Conservation (phyloP, 2,329 filamentous ascomycete species). For the Penicillium capsulatum region DNA sequence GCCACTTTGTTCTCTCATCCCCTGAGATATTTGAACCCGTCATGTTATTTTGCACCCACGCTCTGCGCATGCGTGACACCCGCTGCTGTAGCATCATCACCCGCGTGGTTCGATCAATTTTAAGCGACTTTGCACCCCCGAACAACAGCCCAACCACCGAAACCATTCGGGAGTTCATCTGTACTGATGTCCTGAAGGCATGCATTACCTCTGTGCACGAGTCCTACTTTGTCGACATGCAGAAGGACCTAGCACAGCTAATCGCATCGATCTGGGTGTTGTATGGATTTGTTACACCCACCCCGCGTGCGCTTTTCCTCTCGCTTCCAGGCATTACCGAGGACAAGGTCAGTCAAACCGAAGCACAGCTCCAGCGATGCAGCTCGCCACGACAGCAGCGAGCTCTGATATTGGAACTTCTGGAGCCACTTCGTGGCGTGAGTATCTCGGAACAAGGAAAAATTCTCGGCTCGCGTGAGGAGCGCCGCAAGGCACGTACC, state of each 20-base stretch:
- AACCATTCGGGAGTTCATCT: constrained; percentile 84
- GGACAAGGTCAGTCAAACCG: constrained; percentile 62
- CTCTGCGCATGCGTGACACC: constrained; percentile 82
- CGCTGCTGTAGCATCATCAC: constrained; percentile 82
- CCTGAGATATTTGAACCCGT: constrained; percentile 79
- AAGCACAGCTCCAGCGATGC: constrained; percentile 53
- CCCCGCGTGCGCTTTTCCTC: constrained; percentile 70
- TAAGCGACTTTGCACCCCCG: constrained; percentile 67
- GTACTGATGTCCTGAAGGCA: constrained; percentile 79
- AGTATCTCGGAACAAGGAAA: constrained; percentile 92
- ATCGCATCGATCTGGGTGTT: constrained; percentile 80
- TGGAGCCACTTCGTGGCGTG: constrained; percentile 82
- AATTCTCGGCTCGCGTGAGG: constrained; percentile 50
- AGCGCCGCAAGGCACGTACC: constrained; percentile 41
- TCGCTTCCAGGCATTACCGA: constrained; percentile 72
- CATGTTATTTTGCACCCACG: constrained; percentile 86
- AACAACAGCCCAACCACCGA: constrained; percentile 50
- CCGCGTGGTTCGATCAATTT: constrained; percentile 77
- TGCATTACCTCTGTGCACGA: constrained; percentile 90
- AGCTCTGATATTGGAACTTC: constrained; percentile 73
- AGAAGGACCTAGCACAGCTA: constrained; percentile 82
- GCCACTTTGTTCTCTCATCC: constrained; percentile 76
- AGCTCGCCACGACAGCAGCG: constrained; percentile 70
- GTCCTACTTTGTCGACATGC: constrained; percentile 92
- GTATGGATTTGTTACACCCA: constrained; percentile 66